phyloP scores from a whole-genome alignment of 495 filamentous ascomycete genomes.

The Cryomyces minteri region DNA sequence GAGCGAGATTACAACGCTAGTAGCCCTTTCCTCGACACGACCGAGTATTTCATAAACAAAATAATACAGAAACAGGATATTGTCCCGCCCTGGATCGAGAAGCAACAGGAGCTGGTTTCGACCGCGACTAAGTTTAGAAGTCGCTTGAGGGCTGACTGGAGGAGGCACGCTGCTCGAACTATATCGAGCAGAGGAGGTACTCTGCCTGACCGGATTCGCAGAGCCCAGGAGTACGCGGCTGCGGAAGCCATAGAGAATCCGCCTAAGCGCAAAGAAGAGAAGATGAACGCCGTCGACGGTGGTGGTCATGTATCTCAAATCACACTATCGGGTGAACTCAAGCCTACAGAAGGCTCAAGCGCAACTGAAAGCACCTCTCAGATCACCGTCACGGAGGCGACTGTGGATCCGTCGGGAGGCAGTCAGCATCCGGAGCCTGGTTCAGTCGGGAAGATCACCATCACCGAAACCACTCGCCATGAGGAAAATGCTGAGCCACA shows the following conservation, averaged over 20 bases:
- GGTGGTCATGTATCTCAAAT: conserved; percentile 26
- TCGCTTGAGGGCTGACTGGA: conserved; percentile 69
- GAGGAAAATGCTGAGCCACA: conserved; percentile 1
- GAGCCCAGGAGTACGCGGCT: conserved; percentile 53
- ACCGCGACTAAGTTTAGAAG: conserved; percentile 51
- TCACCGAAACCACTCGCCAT: conserved; percentile 7
- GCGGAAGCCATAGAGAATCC: conserved; percentile 41
- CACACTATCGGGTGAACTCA: conserved; percentile 23
- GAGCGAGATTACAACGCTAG: conserved; percentile 65
- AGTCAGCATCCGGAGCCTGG: not conserved
- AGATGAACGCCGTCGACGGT: conserved; percentile 22
- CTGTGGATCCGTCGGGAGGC: not conserved
- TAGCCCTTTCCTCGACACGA: conserved; percentile 87
- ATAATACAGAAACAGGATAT: conserved; percentile 91
- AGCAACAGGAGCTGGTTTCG: conserved; percentile 75
- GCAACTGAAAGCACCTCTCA: not conserved
- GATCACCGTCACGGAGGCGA: not conserved
- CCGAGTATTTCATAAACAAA: conserved; percentile 96
- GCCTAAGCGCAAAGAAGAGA: conserved; percentile 26
- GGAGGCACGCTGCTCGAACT: conserved; percentile 58
- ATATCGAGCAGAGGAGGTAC: conserved; percentile 68
- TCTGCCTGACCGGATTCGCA: conserved; percentile 53
- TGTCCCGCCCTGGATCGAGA: conserved; percentile 82
- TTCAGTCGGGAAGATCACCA: conserved; percentile 1
- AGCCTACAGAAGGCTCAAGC: not conserved